These are phyloP conservation scores for Arxiozyma bovina DNA, from an alignment of 1,139 yeast species.

Conservation along the genomic window DNA sequence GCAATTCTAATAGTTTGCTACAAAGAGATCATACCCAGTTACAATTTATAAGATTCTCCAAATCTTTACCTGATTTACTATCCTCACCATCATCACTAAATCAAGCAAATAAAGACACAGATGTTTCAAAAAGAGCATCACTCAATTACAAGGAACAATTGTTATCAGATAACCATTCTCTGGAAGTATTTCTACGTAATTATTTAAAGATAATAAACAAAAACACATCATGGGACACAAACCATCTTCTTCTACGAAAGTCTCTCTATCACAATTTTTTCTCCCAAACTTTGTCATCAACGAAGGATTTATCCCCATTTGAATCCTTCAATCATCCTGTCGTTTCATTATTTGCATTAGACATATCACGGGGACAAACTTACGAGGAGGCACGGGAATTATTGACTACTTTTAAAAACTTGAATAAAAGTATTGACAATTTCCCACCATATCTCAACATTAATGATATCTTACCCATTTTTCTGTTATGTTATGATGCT, in stretches of 20 bases:
- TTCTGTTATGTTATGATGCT: slow-evolving; percentile 31
- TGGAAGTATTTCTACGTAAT: slow-evolving; percentile 30
- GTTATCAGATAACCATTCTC: slow-evolving; percentile 28
- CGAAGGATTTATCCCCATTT: slow-evolving; percentile 58
- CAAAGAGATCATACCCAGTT: slow-evolving; percentile 29
- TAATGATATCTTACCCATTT: slow-evolving; percentile 45
- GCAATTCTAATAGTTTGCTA: slow-evolving; percentile 26
- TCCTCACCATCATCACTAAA: background rate
- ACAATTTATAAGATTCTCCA: slow-evolving; percentile 39
- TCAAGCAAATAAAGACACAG: background rate
- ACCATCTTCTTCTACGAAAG: slow-evolving; percentile 30
- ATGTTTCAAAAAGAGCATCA: background rate
- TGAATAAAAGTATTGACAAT: slow-evolving; percentile 19
- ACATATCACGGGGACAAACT: slow-evolving; percentile 21
- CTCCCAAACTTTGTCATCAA: slow-evolving; percentile 51
- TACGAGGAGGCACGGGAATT: slow-evolving; percentile 49
- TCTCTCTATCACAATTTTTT: slow-evolving; percentile 54
- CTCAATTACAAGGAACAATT: slow-evolving; percentile 5
- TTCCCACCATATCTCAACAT: slow-evolving; percentile 55
- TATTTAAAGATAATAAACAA: slow-evolving; percentile 28
- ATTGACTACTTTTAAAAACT: slow-evolving; percentile 40
- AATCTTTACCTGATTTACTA: slow-evolving; percentile 36
- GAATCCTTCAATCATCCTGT: slow-evolving; percentile 90
- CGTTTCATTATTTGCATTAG: slow-evolving; percentile 60
- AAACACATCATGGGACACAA: slow-evolving; percentile 21